Evolutionary conservation across 352 stramenopile species (phyloP), one percentile per base, ranked within the genome.

Genomic region (Pythium graminicola): DNA sequence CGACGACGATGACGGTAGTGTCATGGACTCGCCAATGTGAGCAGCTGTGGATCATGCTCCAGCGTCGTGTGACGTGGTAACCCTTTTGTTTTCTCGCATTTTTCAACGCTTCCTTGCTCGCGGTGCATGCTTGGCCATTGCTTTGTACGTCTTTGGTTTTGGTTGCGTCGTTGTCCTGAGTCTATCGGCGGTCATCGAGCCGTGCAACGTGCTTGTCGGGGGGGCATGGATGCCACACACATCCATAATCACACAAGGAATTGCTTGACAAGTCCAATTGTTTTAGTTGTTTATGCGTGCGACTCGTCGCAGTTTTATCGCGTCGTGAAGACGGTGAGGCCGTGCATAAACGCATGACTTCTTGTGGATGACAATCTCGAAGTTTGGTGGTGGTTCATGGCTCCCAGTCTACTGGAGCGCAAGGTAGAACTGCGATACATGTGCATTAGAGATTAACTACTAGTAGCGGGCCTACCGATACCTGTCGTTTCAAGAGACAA

Each of bases 21-120:
- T 55, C 76, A 2, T 50, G 79, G 33, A 20, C 48, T 3, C 51
- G 64, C 1, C 78, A 92, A 51, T 45, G 66, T 8, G 22, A 60
- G 6, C 56, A 64, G 19, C 69, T 92, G 17, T 83, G 70, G 64
- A 35, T 65, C 2, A 89, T 89, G 76, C 62, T 92, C 11, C 66
- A 85, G 44, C 67, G 72, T 0, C 70, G 76, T 2, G 81, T 75
- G 20, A 89, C 77, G 41, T 92, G 81, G 81, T 76, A 89, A 61
- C 73, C 79, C 4, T 61, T 92, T 38, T 71, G 67, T 24, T 92
- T 86, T 54, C 62, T 92, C 24, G 72, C 72, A 20, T 38, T 92
- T 19, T 74, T 70, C 28, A 86, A 88, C 45, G 70, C 50, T 5
- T 68, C 78, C 16, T 61, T 89, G 28, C 69, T 88, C 38, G 33